Evolutionary conservation across 78 protist genomes (phyloP).

Genomic region (Protostelium mycophagum): DNA sequence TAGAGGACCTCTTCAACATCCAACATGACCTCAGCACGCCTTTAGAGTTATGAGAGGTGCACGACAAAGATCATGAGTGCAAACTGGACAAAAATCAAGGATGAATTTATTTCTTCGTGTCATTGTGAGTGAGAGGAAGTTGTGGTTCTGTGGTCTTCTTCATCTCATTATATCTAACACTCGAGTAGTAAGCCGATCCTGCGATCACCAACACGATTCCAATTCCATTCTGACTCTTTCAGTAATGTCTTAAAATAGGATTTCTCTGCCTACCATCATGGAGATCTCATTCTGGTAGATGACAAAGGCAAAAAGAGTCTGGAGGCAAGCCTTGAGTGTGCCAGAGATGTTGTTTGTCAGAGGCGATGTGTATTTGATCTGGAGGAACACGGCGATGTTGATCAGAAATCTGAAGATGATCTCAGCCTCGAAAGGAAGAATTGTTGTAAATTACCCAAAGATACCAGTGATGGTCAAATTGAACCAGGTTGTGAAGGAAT

Average conservation of each 20-base stretch:
- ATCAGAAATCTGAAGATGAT: conserved; percentile 34
- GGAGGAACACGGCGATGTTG: conserved; percentile 69
- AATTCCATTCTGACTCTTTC: conserved; percentile 30
- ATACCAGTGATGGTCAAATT: conserved; percentile 68
- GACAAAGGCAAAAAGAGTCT: conserved; percentile 65
- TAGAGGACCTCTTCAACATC: too few species aligned
- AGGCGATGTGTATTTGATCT: conserved; percentile 82
- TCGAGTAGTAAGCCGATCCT: conserved; percentile 74
- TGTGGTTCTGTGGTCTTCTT: conserved; percentile 1
- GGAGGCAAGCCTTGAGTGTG: conserved; percentile 76
- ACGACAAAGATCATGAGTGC: too few species aligned
- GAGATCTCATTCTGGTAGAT: conserved; percentile 27
- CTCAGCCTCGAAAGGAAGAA: background rate
- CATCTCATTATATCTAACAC: conserved; percentile 57
- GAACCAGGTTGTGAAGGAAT: conserved; percentile 47
- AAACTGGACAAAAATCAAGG: too few species aligned
- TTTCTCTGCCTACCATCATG: background rate
- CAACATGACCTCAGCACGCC: too few species aligned
- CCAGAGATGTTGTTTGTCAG: conserved; percentile 81
- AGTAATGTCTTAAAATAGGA: background rate
- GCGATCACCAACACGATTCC: conserved; percentile 67
- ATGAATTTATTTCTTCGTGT: too few species aligned
- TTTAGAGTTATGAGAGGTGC: too few species aligned
- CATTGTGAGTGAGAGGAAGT: too few species aligned
- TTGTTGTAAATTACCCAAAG: conserved; percentile 8